phyloP scores from a whole-genome alignment of 2,329 filamentous ascomycete species.

The Teratosphaeria epicoccoides region DNA sequence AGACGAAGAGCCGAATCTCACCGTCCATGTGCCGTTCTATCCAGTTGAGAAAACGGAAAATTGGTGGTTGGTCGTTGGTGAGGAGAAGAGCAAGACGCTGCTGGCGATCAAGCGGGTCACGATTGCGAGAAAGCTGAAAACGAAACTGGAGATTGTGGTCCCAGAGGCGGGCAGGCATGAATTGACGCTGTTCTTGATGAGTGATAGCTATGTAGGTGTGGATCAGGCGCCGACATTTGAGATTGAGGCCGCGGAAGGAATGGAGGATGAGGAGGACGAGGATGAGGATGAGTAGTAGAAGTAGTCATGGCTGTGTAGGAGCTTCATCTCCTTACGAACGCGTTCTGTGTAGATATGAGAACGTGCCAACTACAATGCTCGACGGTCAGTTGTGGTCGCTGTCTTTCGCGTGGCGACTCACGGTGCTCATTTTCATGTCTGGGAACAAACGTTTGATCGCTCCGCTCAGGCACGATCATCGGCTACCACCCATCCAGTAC shows the following conservation, averaged over 20 bases:
- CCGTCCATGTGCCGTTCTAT: slow-evolving; percentile 92
- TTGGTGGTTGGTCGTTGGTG: slow-evolving; percentile 95
- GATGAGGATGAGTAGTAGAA: slow-evolving; percentile 46
- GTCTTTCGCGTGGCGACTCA: too few relatives aligned
- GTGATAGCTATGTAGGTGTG: slow-evolving; percentile 91
- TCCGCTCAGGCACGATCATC: too few relatives aligned
- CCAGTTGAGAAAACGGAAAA: slow-evolving; percentile 87
- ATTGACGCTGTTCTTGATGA: slow-evolving; percentile 88
- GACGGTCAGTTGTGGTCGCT: too few relatives aligned
- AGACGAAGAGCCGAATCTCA: slow-evolving; percentile 64
- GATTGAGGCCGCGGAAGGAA: slow-evolving; percentile 76
- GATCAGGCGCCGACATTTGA: slow-evolving; percentile 90
- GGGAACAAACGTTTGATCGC: too few relatives aligned
- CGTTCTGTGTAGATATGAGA: not conserved
- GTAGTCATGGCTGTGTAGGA: not conserved
- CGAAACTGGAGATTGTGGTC: slow-evolving; percentile 79
- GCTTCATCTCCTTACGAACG: too few relatives aligned
- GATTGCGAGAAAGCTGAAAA: slow-evolving; percentile 64
- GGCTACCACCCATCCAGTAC: too few relatives aligned
- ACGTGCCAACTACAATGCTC: too few relatives aligned
- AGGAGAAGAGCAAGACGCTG: slow-evolving; percentile 77
- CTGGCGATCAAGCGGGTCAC: slow-evolving; percentile 92
- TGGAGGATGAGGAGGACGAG: slow-evolving; percentile 89
- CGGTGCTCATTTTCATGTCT: too few relatives aligned
- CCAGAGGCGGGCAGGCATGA: slow-evolving; percentile 74